Evolutionary conservation across 2,329 filamentous ascomycete species (phyloP).

Genomic region (Penicillium sp.): DNA sequence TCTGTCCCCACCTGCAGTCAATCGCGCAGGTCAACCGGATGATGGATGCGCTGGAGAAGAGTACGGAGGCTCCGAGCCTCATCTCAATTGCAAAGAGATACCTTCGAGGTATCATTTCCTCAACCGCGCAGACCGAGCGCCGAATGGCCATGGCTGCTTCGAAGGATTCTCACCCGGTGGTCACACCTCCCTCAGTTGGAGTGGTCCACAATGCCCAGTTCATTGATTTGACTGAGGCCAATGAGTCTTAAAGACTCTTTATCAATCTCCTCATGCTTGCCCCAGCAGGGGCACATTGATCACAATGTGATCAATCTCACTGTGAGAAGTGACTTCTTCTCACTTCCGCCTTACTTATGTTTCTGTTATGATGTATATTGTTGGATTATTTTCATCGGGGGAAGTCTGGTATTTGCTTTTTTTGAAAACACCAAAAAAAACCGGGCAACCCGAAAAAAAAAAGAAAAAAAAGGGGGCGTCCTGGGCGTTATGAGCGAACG

Average conservation of each 20-base stretch:
- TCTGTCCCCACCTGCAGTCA: slow-evolving; percentile 62
- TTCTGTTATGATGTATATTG: neutral
- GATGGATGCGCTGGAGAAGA: slow-evolving; percentile 61
- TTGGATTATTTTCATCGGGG: neutral
- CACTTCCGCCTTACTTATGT: no score
- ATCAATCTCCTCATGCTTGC: neutral
- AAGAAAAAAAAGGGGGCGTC: neutral
- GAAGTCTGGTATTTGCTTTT: neutral
- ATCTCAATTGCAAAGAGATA: slow-evolving; percentile 58
- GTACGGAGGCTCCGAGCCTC: slow-evolving; percentile 55
- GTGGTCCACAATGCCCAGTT: neutral
- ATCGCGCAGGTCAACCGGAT: slow-evolving; percentile 64
- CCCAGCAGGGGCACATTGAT: neutral
- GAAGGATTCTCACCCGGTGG: neutral
- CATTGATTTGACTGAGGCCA: neutral
- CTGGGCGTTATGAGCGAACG: slow-evolving; percentile 2
- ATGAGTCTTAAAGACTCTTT: neutral
- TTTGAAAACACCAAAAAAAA: neutral
- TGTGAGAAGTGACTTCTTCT: neutral
- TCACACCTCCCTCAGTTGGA: neutral
- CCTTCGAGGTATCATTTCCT: slow-evolving; percentile 56
- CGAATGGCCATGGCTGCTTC: slow-evolving; percentile 2
- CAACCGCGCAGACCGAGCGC: slow-evolving; percentile 55
- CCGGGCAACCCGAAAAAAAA: neutral
- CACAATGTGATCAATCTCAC: neutral